Base-by-base conservation (phyloP, 2,329 filamentous ascomycete species). In the Aspergillus quadrilineatus region DNA sequence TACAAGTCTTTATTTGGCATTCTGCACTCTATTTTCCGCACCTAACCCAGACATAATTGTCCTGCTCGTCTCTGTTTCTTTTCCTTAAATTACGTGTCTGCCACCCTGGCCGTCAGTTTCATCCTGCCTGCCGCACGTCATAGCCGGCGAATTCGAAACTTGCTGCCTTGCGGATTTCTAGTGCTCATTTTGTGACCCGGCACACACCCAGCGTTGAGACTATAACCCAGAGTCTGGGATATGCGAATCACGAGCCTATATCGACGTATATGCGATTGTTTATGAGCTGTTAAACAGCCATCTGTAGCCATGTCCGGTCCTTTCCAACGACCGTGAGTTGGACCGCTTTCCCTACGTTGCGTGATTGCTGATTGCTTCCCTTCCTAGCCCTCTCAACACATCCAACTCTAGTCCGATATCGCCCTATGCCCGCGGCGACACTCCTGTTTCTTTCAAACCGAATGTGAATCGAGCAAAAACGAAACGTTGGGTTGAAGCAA, bases 401-500 rank as follows among this genome's bases (percentile, higher is more conserved):
- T 62, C 66, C 15, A 61, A 57, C 54, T 53, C 63, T 44, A 63
- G 63, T 55, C 69, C 69, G 7, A 60, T 71, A 12, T 67, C 68
- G 5, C 67, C 67, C 8, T 62, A 60, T 42, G 62, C 64, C 22
- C 55, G 63, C 37, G 63, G 68, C 37, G 71, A 68, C 37, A 79
- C 79, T 52, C 76, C 80, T 28, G 73, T 82, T 29, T 83, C 81
- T 28, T 96, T 92, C 76, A 89, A 89, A 71, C 85, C 91, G 50
- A 95, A 96, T 72, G 87, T 97, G 48, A 93, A 90, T 75, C 87
- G 93, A 60, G 84, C 86, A 55, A 96, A 96, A 77, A 97, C 92
- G 54, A 89, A 88, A 75, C 96, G 96, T 83, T 97, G 93, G 93
- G 88, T 93, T 37, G 89, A 96, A 67, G 93, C 93, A 36, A 93